Percentiles rank a stretch among this genome's conserved stretches.
phyloP scores from a whole-genome alignment of 1,284 basidiomycete genomes.

The Rhodotorula sp. region DNA sequence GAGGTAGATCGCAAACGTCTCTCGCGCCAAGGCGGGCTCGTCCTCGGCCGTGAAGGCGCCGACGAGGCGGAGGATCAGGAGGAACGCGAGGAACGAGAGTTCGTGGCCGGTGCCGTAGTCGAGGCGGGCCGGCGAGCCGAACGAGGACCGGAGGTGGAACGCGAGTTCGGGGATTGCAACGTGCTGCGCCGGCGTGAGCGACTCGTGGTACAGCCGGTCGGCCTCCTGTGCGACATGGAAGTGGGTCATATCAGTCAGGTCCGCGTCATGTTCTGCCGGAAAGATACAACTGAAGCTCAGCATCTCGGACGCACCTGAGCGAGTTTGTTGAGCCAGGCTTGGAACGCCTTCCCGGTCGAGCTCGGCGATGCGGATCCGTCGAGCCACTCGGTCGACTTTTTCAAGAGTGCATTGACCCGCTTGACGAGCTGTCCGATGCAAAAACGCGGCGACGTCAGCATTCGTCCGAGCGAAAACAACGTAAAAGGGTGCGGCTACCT shows the following conservation, averaged over 20 bases:
- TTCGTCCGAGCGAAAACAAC: neutral
- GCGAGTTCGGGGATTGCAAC: conserved; percentile 60
- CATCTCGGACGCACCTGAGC: neutral
- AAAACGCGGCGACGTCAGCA: neutral
- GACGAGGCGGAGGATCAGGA: conserved; percentile 60
- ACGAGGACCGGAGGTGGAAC: conserved; percentile 77
- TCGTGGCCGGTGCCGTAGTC: conserved; percentile 99
- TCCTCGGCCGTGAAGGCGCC: conserved; percentile 44
- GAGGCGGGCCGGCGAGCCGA: conserved; percentile 86
- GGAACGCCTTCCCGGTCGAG: conserved; percentile 72
- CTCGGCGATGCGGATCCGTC: conserved; percentile 76
- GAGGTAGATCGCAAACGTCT: conserved; percentile 71
- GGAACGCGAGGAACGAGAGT: conserved; percentile 74
- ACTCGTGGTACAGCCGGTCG: neutral
- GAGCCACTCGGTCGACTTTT: conserved; percentile 60
- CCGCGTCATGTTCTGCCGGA: neutral
- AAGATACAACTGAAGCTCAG: neutral
- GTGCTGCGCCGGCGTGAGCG: neutral
- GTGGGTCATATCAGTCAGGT: neutral
- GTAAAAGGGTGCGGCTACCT: conserved; percentile 2
- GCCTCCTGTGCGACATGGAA: neutral
- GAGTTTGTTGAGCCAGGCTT: conserved; percentile 1
- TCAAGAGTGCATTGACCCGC: conserved; percentile 14
- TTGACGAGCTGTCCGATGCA: neutral
- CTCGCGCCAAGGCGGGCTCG: conserved; percentile 51